phyloP scores from a whole-genome alignment of 768 basidiomycete species.

The Trametes cingulata region DNA sequence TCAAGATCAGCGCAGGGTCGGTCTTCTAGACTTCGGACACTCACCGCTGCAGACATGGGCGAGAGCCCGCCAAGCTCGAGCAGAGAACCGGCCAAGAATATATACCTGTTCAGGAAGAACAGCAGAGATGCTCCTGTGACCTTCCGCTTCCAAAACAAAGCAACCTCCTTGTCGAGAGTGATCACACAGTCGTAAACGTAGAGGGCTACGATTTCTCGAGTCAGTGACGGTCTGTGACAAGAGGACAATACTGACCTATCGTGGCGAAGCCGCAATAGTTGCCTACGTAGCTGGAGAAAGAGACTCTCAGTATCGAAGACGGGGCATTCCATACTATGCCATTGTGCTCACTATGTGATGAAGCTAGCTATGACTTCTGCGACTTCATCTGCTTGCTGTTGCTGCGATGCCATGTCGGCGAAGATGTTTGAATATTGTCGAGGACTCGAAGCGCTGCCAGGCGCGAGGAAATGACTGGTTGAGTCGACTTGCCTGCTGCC shows the following conservation, averaged over 20 bases:
- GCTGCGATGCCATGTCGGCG: no score
- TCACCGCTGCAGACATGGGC: neutral
- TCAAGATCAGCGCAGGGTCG: no score
- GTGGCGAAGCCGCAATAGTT: neutral
- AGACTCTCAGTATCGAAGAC: neutral
- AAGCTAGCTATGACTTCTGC: no score
- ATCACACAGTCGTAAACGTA: neutral
- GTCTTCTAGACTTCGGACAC: neutral
- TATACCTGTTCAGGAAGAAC: constrained; percentile 9
- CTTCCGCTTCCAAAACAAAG: constrained; percentile 5
- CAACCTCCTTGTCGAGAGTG: neutral
- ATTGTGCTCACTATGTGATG: no score
- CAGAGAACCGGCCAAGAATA: neutral
- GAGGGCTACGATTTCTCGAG: neutral
- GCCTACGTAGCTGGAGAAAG: neutral
- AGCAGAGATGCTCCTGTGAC: constrained; percentile 1
- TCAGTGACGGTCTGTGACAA: neutral
- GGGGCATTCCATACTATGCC: neutral
- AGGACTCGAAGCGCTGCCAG: no score
- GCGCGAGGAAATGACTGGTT: no score
- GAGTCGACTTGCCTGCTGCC: no score
- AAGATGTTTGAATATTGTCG: no score
- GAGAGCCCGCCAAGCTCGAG: neutral
- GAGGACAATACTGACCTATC: neutral
- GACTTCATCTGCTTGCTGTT: no score